Evolutionary conservation across 2,329 filamentous ascomycete species (phyloP).

Genomic region (Verticillium albo-atrum): DNA sequence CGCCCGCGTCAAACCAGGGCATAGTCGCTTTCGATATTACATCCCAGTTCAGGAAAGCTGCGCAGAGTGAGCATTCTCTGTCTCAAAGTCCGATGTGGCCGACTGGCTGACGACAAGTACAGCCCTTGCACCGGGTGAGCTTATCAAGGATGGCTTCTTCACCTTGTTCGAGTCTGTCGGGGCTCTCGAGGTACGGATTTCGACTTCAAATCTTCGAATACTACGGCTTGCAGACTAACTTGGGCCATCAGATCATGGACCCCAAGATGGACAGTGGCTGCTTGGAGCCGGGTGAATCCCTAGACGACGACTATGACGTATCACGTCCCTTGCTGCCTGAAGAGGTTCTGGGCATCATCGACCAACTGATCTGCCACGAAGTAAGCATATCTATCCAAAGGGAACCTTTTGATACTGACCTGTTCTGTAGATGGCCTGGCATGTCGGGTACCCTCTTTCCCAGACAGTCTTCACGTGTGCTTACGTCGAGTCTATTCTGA

Average conservation of each 20-base stretch:
- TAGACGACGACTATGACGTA: constrained; percentile 80
- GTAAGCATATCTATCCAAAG: constrained; percentile 35
- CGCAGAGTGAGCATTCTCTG: constrained; percentile 39
- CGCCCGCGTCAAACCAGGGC: constrained; percentile 24
- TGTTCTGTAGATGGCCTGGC: constrained; percentile 77
- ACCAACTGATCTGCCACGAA: constrained; percentile 86
- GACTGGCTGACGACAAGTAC: not conserved
- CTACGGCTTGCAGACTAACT: not conserved
- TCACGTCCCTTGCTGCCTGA: constrained; percentile 62
- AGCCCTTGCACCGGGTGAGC: constrained; percentile 75
- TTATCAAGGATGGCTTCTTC: constrained; percentile 92
- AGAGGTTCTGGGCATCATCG: constrained; percentile 89
- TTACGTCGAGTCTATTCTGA: constrained; percentile 80
- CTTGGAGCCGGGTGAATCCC: constrained; percentile 69
- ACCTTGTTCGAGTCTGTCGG: constrained; percentile 93
- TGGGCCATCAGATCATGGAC: constrained; percentile 78
- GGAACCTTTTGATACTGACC: constrained; percentile 5
- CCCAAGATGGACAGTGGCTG: constrained; percentile 98
- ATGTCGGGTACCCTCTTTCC: constrained; percentile 89
- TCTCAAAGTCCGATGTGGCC: not conserved
- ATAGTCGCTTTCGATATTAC: constrained; percentile 57
- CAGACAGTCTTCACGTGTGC: constrained; percentile 92
- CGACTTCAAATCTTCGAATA: not conserved
- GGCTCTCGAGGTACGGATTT: constrained; percentile 62
- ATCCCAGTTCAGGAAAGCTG: constrained; percentile 47